Evolutionary conservation across 2,329 filamentous ascomycete species (phyloP), one percentile per base, ranked within the genome.

Genomic region (Periconia sp.): DNA sequence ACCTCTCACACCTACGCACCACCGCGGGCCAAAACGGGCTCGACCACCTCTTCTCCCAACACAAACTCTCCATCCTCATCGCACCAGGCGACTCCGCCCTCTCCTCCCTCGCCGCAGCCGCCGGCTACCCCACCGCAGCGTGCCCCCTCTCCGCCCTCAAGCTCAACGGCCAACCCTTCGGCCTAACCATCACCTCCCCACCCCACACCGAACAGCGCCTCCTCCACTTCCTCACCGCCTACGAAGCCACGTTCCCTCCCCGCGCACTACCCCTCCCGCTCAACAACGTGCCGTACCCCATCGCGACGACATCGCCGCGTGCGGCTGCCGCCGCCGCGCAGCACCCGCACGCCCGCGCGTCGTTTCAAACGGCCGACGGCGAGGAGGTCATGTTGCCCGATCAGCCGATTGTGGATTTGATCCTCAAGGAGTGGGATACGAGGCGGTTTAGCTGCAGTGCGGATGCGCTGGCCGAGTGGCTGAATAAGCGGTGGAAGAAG

Each of bases 121-220:
- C 69, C 7, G 69, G 68, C 50, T 74, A 71, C 53, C 71, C 70
- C 2, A 70, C 71, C 9, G 71, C 70, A 17, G 68, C 66, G 6
- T 72, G 66, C 18, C 70, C 71, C 0, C 60, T 73, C 9, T 65
- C 63, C 6, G 69, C 70, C 1, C 61, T 73, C 0, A 71, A 71
- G 49, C 61, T 70, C 31, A 71, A 72, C 52, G 69, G 70, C 42
- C 70, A 71, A 41, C 71, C 70, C 11, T 74, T 74, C 48, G 71
- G 71, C 45, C 48, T 74, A 11, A 67, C 66, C 1, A 58, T 72
- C 13, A 63, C 68, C 2, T 67, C 68, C 0, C 69, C 65, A 2
- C 64, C 69, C 0, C 63, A 71, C 59, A 67, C 65, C 15, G 71
- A 74, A 50, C 59, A 65, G 50, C 54, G 58, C 2, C 61, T 73